Evolutionary conservation across 1,139 yeast species (phyloP).

Genomic region (Pichia cactophila): DNA sequence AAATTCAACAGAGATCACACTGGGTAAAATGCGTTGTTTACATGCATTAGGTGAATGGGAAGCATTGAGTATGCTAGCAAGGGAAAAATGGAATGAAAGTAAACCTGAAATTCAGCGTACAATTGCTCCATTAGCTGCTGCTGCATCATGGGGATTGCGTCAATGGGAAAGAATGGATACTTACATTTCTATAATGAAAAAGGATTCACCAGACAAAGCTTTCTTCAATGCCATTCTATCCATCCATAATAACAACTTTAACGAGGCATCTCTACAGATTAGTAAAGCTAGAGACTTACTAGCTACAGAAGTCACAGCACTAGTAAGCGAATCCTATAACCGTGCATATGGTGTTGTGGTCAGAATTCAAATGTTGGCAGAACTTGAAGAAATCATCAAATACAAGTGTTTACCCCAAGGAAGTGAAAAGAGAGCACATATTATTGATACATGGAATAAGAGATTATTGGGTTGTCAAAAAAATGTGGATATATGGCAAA

Average conservation of each 20-base stretch:
- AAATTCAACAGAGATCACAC: constrained; percentile 64
- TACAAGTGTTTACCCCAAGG: constrained; percentile 81
- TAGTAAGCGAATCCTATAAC: constrained; percentile 91
- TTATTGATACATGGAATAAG: constrained; percentile 92
- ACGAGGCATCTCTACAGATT: constrained; percentile 73
- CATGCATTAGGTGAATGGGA: constrained; percentile 99
- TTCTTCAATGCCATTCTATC: constrained; percentile 87
- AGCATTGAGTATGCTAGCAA: constrained; percentile 76
- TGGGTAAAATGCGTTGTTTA: constrained; percentile 97
- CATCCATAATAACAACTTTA: constrained; percentile 80
- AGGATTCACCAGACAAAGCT: constrained; percentile 89
- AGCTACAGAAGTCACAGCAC: constrained; percentile 89
- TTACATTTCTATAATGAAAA: constrained; percentile 82
- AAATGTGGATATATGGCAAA: constrained; percentile 97
- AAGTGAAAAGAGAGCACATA: constrained; percentile 65
- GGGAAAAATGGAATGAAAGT: constrained; percentile 74
- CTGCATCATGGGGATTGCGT: constrained; percentile 98
- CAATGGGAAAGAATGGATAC: constrained; percentile 97
- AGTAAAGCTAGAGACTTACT: constrained; percentile 78
- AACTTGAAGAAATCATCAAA: constrained; percentile 86
- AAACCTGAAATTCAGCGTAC: constrained; percentile 66
- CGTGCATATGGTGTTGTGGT: constrained; percentile 97
- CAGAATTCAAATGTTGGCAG: constrained; percentile 94
- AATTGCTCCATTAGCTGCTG: constrained; percentile 98
- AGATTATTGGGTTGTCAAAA: constrained; percentile 89